These are phyloP conservation scores for Populus euphratica DNA, from an alignment of 345 rosid genomes.

Conservation along the genomic window DNA sequence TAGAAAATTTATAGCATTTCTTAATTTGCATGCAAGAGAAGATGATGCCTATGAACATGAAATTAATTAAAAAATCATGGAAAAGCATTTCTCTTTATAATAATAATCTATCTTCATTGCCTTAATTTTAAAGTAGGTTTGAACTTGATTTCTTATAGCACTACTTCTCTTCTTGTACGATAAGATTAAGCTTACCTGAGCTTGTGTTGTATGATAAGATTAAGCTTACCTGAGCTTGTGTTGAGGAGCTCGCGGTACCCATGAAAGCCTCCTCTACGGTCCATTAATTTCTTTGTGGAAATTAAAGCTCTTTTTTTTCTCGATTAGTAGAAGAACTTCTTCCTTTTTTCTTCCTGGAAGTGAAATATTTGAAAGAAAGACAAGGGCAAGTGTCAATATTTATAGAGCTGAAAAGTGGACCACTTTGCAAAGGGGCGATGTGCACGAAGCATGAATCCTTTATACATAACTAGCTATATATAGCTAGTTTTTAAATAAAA, in stretches of 20 bases:
- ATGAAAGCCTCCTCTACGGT: constrained; percentile 60
- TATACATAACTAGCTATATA: too few relatives aligned
- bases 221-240: constrained; percentile 36
- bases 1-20: not conserved
- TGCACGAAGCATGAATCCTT: constrained; percentile 37
- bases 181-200: constrained; percentile 24
- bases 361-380: not conserved
- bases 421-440: constrained; percentile 40
- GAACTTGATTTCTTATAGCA: not conserved
- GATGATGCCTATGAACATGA: not conserved
- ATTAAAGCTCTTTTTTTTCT: not conserved
- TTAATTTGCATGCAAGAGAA: constrained; percentile 2
- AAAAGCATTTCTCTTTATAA: not conserved
- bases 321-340: too few relatives aligned
- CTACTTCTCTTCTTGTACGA: not conserved
- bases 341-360: not conserved
- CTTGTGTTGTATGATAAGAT: constrained; percentile 20
- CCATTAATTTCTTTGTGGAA: constrained; percentile 32
- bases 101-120: too few relatives aligned
- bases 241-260: constrained; percentile 53
- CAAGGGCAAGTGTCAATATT: constrained; percentile 32
- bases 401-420: constrained; percentile 8
- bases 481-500: not conserved
- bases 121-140: not conserved
- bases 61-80: not conserved